Evolutionary conservation across 805 yeast genomes (phyloP).

Genomic region (Metschnikowia picachoensis): DNA sequence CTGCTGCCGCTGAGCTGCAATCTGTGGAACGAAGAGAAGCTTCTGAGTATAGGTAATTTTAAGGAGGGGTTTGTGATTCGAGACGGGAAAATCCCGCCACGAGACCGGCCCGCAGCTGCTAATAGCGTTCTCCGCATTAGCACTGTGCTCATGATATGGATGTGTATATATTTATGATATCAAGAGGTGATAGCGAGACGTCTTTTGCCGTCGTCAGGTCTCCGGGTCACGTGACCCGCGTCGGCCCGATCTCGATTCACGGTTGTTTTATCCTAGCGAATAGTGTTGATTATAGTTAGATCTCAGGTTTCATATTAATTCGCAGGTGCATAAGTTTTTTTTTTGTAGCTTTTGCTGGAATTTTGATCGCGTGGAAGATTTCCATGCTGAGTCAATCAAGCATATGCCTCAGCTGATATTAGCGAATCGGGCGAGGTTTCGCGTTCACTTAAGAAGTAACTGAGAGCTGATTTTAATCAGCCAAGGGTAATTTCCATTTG

Average conservation of each 20-base stretch:
- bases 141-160: not conserved
- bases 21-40: slow-evolving; percentile 7
- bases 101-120: not conserved
- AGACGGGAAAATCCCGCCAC: not conserved
- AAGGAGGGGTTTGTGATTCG: not conserved
- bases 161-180: not conserved
- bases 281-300: too few relatives aligned
- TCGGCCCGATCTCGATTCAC: not conserved
- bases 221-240: slow-evolving; percentile 4
- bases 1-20: slow-evolving; percentile 4
- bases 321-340: too few relatives aligned
- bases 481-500: too few relatives aligned
- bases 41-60: slow-evolving; percentile 1
- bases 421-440: too few relatives aligned
- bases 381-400: too few relatives aligned
- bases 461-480: too few relatives aligned
- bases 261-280: too few relatives aligned
- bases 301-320: too few relatives aligned
- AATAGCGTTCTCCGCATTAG: slow-evolving; percentile 5
- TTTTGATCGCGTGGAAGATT: too few relatives aligned
- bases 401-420: too few relatives aligned
- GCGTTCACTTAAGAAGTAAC: too few relatives aligned
- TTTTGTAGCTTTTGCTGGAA: too few relatives aligned
- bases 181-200: not conserved
- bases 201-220: slow-evolving; percentile 8